Evolutionary conservation across 805 yeast species (phyloP).

Genomic region (Candida coleopterorum): DNA sequence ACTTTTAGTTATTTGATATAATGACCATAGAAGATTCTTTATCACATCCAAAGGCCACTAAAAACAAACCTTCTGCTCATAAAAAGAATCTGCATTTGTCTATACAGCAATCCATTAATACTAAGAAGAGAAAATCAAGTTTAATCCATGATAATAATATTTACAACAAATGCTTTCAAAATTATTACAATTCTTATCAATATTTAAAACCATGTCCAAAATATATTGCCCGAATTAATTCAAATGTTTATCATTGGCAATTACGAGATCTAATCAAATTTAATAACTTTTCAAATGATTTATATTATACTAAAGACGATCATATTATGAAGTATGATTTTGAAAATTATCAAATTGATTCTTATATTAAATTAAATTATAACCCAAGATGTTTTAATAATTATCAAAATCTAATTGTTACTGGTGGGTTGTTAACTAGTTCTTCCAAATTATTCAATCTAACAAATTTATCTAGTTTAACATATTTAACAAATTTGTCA

Average conservation of each 20-base stretch:
- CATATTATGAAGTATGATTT: constrained; percentile 45
- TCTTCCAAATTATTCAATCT: constrained; percentile 23
- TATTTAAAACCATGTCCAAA: constrained; percentile 33
- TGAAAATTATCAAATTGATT: constrained; percentile 19
- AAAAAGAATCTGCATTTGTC: too few relatives aligned
- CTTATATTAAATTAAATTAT: constrained; percentile 50
- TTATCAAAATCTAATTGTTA: constrained; percentile 47
- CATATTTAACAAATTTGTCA: constrained; percentile 6
- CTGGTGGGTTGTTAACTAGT: constrained; percentile 47
- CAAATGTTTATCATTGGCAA: constrained; percentile 65
- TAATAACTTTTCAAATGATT: constrained; percentile 36
- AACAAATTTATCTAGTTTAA: constrained; percentile 14
- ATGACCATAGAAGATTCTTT: too few relatives aligned
- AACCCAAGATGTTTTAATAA: constrained; percentile 65
- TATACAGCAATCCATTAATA: too few relatives aligned
- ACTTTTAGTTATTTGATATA: too few relatives aligned
- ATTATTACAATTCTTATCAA: constrained; percentile 37
- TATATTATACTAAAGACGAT: constrained; percentile 58
- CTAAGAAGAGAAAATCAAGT: constrained; percentile 1
- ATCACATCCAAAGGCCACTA: too few relatives aligned
- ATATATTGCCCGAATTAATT: constrained; percentile 27
- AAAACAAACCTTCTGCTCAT: too few relatives aligned
- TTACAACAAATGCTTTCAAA: constrained; percentile 33
- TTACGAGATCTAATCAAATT: constrained; percentile 67
- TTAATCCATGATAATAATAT: not conserved